Conservation (phyloP, 1,284 basidiomycete genomes). For the Sporisorium scitamineum region DNA sequence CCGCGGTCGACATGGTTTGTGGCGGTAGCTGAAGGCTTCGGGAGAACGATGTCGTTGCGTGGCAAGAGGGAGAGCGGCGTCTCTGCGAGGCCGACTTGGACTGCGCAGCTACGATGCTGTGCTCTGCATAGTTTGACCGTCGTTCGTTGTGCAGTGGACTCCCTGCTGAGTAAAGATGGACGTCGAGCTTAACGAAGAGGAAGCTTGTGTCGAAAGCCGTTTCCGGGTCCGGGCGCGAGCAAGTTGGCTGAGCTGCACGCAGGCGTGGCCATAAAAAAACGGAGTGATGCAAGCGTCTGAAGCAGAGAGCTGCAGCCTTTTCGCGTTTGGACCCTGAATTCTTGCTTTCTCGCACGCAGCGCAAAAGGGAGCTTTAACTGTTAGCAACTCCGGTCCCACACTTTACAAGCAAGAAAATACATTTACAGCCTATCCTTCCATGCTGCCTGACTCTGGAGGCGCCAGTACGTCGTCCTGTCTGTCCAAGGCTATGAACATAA, state of each 20-base stretch:
- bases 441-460: no score
- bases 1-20: background rate
- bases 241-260: background rate
- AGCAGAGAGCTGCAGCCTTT: background rate
- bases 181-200: slow-evolving; percentile 1
- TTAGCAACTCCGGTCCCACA: background rate
- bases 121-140: background rate
- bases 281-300: background rate
- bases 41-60: background rate
- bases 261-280: background rate
- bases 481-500: no score
- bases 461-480: no score
- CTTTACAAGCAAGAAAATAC: background rate
- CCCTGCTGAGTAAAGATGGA: background rate
- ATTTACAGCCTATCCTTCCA: no score
- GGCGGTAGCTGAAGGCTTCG: background rate
- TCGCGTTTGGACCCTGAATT: slow-evolving; percentile 11
- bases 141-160: background rate
- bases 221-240: slow-evolving; percentile 6
- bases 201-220: slow-evolving; percentile 7
- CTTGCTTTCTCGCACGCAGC: background rate
- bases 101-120: background rate
- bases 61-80: background rate
- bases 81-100: background rate
- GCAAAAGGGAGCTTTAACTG: background rate